phyloP scores from a whole-genome alignment of 352 stramenopile species.

The Phytophthora vignae region DNA sequence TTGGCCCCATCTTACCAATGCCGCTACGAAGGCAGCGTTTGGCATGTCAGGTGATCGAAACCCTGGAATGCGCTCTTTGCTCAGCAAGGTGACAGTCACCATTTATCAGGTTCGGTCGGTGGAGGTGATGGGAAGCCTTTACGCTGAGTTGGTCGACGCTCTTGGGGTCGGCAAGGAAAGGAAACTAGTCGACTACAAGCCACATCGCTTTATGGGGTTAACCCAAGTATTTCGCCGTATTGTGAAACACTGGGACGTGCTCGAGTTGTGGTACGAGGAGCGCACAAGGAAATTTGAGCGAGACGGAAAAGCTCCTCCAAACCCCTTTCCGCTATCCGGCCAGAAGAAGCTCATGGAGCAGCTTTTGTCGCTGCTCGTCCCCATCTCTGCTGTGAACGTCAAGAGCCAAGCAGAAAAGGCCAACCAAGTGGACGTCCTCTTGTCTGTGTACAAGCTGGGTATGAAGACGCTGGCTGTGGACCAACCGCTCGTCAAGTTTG shows the following conservation, averaged over 20 bases:
- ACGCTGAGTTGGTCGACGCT: background rate
- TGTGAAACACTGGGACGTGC: constrained; percentile 9
- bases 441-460: constrained; percentile 8
- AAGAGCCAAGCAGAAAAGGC: constrained; percentile 11
- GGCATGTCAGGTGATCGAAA: constrained; percentile 4
- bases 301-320: background rate
- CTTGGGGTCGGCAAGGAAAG: constrained; percentile 12
- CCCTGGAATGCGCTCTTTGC: constrained; percentile 6
- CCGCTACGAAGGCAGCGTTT: too few species aligned
- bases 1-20: too few species aligned
- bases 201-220: constrained; percentile 9
- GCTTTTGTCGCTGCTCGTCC: constrained; percentile 6
- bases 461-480: background rate
- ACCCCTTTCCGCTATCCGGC: background rate
- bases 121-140: constrained; percentile 8
- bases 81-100: constrained; percentile 1
- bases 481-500: background rate
- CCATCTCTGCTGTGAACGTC: constrained; percentile 5
- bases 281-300: background rate
- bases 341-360: background rate
- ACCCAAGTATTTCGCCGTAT: constrained; percentile 3
- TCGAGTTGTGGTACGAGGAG: constrained; percentile 6
- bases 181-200: constrained; percentile 13
- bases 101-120: constrained; percentile 4
- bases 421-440: constrained; percentile 17